Percentiles rank a stretch among this genome's conserved stretches.
phyloP scores from a whole-genome alignment of 495 filamentous ascomycete genomes.

The Penicillium paxilli region DNA sequence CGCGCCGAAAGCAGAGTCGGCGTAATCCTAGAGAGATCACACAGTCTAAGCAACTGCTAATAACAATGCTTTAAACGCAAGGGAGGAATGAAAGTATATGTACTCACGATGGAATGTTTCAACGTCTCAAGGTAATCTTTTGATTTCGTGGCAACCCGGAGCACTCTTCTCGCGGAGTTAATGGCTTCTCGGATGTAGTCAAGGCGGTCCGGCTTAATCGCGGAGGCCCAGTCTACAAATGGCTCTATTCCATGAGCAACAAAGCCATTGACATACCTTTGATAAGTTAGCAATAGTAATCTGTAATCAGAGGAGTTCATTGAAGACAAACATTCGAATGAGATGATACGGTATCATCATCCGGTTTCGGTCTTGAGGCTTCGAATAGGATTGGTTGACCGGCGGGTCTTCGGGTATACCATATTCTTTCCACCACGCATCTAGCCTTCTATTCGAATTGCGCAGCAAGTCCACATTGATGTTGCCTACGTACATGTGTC shows the following conservation, averaged over 20 bases:
- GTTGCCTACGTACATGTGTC: background rate
- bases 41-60: background rate
- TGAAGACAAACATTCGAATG: background rate
- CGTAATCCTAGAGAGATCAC: background rate
- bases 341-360: background rate
- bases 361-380: background rate
- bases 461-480: background rate
- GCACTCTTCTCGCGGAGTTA: background rate
- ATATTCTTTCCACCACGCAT: background rate
- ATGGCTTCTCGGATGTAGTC: background rate
- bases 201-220: background rate
- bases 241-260: background rate
- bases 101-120: background rate
- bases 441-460: background rate
- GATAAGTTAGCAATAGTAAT: no score
- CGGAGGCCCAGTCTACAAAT: no score
- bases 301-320: background rate
- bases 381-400: background rate
- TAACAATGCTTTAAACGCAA: no score
- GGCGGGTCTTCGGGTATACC: background rate
- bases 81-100: no score
- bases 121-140: background rate
- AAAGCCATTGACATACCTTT: background rate
- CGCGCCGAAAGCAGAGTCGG: background rate
- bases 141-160: background rate